phyloP scores from a whole-genome alignment of 106 monocot species.

The Acorus gramineus region DNA sequence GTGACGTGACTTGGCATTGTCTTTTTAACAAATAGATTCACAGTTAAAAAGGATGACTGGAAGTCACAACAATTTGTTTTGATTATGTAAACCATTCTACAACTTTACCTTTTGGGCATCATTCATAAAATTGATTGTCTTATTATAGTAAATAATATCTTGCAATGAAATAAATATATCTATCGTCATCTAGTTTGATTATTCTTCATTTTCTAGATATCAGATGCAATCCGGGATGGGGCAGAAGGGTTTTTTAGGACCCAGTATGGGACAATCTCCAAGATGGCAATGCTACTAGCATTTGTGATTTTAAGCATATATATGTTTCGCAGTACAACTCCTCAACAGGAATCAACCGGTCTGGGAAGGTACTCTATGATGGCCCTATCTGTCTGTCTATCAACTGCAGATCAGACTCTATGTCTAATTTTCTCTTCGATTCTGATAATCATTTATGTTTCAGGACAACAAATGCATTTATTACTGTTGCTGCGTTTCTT shows the following conservation, averaged over 20 bases:
- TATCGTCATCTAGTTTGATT: too few species aligned
- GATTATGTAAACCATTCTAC: too few species aligned
- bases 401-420: neutral
- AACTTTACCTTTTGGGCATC: too few species aligned
- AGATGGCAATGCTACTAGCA: conserved; percentile 85
- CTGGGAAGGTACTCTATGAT: conserved; percentile 57
- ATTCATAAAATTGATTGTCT: too few species aligned
- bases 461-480: conserved; percentile 73
- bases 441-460: neutral
- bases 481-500: conserved; percentile 93
- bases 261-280: conserved; percentile 97
- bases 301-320: conserved; percentile 84
- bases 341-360: conserved; percentile 91
- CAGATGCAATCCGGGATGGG: conserved; percentile 98
- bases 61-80: too few species aligned
- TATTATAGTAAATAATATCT: neutral
- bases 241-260: conserved; percentile 98
- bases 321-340: conserved; percentile 74
- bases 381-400: neutral
- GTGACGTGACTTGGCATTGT: too few species aligned
- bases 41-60: too few species aligned
- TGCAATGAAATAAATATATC: neutral
- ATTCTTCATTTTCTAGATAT: conserved; percentile 44
- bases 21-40: too few species aligned
- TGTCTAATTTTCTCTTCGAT: neutral